A percentile compares a stretch with the other conserved stretches of the same genome.
Evolutionary conservation across 148 eudicot species (phyloP).

Genomic region (Rhododendron henanense): DNA sequence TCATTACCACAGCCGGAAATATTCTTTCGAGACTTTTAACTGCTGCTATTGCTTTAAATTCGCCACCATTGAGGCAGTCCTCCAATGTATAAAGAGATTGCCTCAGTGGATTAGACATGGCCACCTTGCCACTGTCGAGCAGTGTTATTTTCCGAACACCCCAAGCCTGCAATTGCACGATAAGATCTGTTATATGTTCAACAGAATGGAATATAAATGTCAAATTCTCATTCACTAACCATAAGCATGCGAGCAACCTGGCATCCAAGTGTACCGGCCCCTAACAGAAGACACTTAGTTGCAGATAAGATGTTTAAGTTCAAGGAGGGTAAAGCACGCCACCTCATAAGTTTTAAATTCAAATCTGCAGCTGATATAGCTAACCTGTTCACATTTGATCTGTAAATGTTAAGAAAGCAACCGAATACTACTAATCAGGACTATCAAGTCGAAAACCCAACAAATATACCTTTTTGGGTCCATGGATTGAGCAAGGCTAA

Average conservation of each 20-base stretch:
- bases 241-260: slow-evolving; percentile 95
- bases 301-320: slow-evolving; percentile 54
- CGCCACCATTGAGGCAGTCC: slow-evolving; percentile 87
- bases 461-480: slow-evolving; percentile 73
- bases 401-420: not conserved
- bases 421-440: slow-evolving; percentile 2
- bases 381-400: slow-evolving; percentile 44
- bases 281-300: slow-evolving; percentile 83
- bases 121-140: slow-evolving; percentile 82
- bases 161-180: slow-evolving; percentile 70
- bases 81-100: slow-evolving; percentile 83
- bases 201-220: not conserved
- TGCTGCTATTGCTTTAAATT: slow-evolving; percentile 73
- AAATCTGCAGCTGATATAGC: slow-evolving; percentile 87
- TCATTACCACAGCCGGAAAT: slow-evolving; percentile 75
- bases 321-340: slow-evolving; percentile 91
- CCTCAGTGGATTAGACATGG: slow-evolving; percentile 95
- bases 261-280: slow-evolving; percentile 97
- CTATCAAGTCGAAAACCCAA: not conserved
- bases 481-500: slow-evolving; percentile 82
- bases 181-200: not conserved
- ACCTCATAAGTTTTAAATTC: slow-evolving; percentile 90
- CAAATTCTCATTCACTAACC: slow-evolving; percentile 43
- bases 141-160: slow-evolving; percentile 86
- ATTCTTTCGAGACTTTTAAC: slow-evolving; percentile 65